Evolutionary conservation across 768 basidiomycete genomes (phyloP), one percentile per base, ranked within the genome.

Genomic region (Mycena floridula): DNA sequence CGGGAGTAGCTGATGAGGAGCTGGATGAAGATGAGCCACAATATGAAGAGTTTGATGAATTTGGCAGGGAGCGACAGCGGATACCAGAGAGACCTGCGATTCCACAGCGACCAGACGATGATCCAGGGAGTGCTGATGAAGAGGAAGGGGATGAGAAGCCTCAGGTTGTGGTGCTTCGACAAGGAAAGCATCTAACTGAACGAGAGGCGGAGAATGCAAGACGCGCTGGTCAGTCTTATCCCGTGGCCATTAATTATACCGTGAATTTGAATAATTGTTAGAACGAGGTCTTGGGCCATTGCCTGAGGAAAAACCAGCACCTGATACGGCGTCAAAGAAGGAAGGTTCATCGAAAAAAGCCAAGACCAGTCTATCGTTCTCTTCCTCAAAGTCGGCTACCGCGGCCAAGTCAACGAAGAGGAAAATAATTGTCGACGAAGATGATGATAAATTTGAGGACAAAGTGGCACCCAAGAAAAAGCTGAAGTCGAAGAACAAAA

Each of bases 101-200:
- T 23, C 85, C 85, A 8, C 68, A 79, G 55, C 72, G 85, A 25
- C 84, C 83, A 0, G 74, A 69, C 11, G 74, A 78, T 38, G 78
- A 87, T 45, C 81, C 77, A 7, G 85, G 85, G 40, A 86, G 84
- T 51, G 85, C 76, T 11, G 81, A 82, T 42, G 87, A 89, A 46
- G 82, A 81, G 46, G 68, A 69, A 4, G 76, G 59, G 0, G 91
- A 92, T 54, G 92, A 94, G 61, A 82, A 76, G 52, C 92, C 92
- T 3, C 88, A 89, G 57, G 80, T 96, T 7, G 89, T 96, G 3
- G 92, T 95, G 7, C 59, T 96, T 51, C 89, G 78, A 57, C 78
- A 85, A 52, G 92, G 93, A 22, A 94, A 89, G 59, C 93, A 96
- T 67, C 70, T 96, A 35, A 79, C 78, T 2, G 82, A 75, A 50